Base-by-base conservation (phyloP, 495 filamentous ascomycete genomes). In the Penicillium subrubescens region DNA sequence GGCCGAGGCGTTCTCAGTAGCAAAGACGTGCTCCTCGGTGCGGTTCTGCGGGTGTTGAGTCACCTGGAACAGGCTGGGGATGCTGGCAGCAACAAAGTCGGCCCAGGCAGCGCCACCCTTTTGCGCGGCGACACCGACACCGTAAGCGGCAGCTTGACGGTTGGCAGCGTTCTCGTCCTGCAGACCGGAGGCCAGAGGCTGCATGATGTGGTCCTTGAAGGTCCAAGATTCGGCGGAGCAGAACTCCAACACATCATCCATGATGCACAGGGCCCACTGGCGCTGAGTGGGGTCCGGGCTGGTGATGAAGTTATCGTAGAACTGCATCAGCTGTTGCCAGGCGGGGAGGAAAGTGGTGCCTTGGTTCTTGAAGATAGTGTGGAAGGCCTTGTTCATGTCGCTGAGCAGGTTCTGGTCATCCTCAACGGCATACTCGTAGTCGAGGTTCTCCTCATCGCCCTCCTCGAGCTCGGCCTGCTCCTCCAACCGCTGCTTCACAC, bases 351-450 rank as follows among this genome's bases (percentile, higher is more conserved):
- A 99, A 31, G 82, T 74, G 19, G 86, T 83, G 60, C 92, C 90
- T 71, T 96, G 92, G 82, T 97, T 92, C 83, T 97, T 97, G 83
- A 98, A 98, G 69, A 99, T 93, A 50, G 92, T 95, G 77, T 99
- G 96, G 86, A 97, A 99, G 0, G 96, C 93, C 82, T 99, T 99
- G 88, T 98, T 99, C 96, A 99, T 99, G 72, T 99, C 96, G 10
- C 94, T 97, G 53, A 99, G 87, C 23, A 99, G 81, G 29, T 92
- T 94, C 75, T 98, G 95, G 73, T 99, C 96, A 67, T 99, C 96
- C 76, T 99, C 96, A 37, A 99, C 91, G 7, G 96, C 96, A 69
- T 95, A 90, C 56, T 81, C 79, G 57, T 75, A 77, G 27, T 81
- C 78, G 6, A 94, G 76, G 54, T 89, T 86, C 59, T 94, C 89